These are phyloP conservation scores for Lactifluus volemus DNA, from an alignment of 768 basidiomycete species.

Conservation along the genomic window DNA sequence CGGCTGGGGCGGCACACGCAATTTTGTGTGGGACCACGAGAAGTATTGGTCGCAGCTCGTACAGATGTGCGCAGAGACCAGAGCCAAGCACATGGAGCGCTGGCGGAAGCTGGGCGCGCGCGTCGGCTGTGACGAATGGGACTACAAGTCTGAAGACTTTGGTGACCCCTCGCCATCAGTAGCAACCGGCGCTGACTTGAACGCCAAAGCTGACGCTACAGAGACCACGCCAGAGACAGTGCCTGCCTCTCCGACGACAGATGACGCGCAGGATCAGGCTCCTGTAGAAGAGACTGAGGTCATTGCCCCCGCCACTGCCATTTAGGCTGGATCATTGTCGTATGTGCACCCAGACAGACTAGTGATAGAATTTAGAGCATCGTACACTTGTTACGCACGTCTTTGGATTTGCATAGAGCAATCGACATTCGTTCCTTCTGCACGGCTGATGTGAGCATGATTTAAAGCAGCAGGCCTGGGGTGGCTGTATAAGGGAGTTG, in stretches of 20 bases:
- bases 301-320: neutral
- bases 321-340: neutral
- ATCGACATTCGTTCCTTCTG: neutral
- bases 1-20: constrained; percentile 54
- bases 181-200: neutral
- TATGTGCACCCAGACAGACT: neutral
- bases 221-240: neutral
- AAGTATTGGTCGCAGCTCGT: constrained; percentile 68
- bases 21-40: constrained; percentile 67
- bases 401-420: neutral
- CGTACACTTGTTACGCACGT: neutral
- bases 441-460: neutral
- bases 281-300: neutral
- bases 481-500: neutral
- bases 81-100: constrained; percentile 39
- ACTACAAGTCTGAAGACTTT: constrained; percentile 43
- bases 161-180: neutral
- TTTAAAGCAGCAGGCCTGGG: too few species aligned
- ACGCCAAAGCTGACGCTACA: neutral
- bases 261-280: too few species aligned
- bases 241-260: too few species aligned
- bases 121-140: constrained; percentile 73
- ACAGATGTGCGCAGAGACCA: constrained; percentile 42
- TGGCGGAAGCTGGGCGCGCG: constrained; percentile 64
- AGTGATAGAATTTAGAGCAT: neutral